Base-by-base conservation (phyloP, 2,329 filamentous ascomycete species). In the Cercospora citrullina region DNA sequence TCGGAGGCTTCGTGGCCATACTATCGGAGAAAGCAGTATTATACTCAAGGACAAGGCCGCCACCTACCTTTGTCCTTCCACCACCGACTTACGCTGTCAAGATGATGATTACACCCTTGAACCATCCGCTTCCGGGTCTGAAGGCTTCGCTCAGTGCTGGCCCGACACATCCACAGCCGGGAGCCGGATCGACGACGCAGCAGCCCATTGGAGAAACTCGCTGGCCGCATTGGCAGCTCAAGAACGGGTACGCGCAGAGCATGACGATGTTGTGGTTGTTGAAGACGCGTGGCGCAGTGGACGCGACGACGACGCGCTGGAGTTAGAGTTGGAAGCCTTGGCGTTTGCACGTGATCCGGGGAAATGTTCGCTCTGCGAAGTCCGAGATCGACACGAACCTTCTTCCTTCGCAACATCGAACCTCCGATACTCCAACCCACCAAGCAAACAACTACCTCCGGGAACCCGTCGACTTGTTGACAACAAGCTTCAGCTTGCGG, bases 361-460 rank as follows among this genome's bases (percentile, higher is more conserved):
- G 23, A 55, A 55, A 55, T 53, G 21, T 53, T 53, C 48, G 48
- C 48, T 53, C 21, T 53, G 48, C 48, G 48, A n/a, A 51, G 48
- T 53, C 48, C 48, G 45, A 51, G 45, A 51, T 51, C 45, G 45
- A 51, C 45, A 23, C 18, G 8, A 21, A 51, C 45, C 45, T 51
- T 51, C 45, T 51, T 51, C 45, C 45, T 14, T 23, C 45, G 45
- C 45, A 51, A 51, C 10, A 5, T 51, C 45, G 48, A 55, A n/a
- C 7, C 12, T 30, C 48, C 48, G 48, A 55, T 28, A 8, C 48
- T 30, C 48, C 48, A 9, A 21, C 48, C 23, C 23, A 26, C 36
- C 45, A 26, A 12, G 21, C 45, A 51, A 14, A 7, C 21, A 14
- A 51, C 21, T 12, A 14, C 23, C 1, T 8, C 36, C 36, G 36